Evolutionary conservation across 495 filamentous ascomycete species (phyloP), one percentile per base, ranked within the genome.

Genomic region (Penicillium subrubescens): DNA sequence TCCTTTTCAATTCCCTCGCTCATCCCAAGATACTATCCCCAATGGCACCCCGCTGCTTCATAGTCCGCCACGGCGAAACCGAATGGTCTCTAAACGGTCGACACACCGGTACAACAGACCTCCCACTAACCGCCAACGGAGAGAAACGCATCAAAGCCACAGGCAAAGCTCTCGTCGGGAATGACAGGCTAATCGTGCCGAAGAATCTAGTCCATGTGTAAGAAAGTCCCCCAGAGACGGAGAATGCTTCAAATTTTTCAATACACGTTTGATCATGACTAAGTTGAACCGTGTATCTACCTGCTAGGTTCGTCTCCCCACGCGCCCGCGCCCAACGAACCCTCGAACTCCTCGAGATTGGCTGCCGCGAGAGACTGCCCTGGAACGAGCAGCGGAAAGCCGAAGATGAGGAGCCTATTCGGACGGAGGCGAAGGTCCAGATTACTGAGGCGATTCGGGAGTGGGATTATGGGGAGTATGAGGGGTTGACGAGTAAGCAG

Each of bases 401-500:
- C 6, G 72, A 72, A 17, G 39, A 73, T 2, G 62, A 72, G 6
- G 77, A 80, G 66, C 73, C 74, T 2, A 79, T 84, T 55, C 80
- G 83, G 19, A 84, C 81, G 5, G 75, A 84, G 51, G 84, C 84
- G 0, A 71, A 76, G 17, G 84, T 96, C 2, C 76, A 89, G 66
- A 78, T 95, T 46, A 92, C 91, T 0, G 86, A 93, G 62, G 87
- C 90, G 54, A 87, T 97, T 31, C 84, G 90, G 14, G 94, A 99
- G 73, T 99, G 94, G 94, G 92, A 96, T 77, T 99, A 99, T 68
- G 95, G 95, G 12, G 87, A 90, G 65, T 99, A 98, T 73, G 95
- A 99, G 74, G 95, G 95, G 2, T 86, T 96, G 74, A 96, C 91
- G 8, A 89, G 84, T 59, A 74, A 83, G 17, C 76, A 91, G 70